phyloP scores from a whole-genome alignment of 129 eudicot genomes.

The Heracleum sosnowskyi region DNA sequence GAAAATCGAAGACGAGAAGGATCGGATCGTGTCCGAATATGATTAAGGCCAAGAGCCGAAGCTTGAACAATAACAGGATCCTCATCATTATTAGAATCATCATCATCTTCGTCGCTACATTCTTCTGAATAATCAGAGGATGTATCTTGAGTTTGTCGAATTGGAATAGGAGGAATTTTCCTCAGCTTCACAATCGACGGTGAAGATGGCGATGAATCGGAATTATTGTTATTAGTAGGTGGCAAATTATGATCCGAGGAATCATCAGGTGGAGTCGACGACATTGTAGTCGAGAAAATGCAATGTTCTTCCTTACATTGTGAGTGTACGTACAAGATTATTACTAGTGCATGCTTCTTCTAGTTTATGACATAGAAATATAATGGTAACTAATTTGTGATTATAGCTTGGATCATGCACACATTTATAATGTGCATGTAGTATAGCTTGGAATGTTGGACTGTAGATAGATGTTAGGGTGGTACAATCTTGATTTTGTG shows the following conservation, averaged over 20 bases:
- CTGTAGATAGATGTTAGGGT: background rate
- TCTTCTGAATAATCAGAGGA: constrained; percentile 25
- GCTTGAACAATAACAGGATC: constrained; percentile 44
- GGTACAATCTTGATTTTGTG: background rate
- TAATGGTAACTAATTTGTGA: background rate
- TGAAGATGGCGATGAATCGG: constrained; percentile 31
- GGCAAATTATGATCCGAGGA: constrained; percentile 12
- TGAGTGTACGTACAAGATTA: background rate
- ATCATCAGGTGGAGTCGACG: constrained; percentile 34
- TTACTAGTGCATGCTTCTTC: background rate
- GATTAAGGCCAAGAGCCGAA: constrained; percentile 67
- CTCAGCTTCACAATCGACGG: constrained; percentile 46
- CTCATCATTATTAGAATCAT: constrained; percentile 29
- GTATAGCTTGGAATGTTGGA: background rate
- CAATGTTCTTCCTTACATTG: background rate
- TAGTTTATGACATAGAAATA: background rate
- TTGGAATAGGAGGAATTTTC: constrained; percentile 63
- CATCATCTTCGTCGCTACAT: constrained; percentile 18
- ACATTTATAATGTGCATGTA: background rate
- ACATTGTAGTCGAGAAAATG: background rate
- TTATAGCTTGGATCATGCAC: background rate
- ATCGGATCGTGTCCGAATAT: constrained; percentile 72
- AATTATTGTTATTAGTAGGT: constrained; percentile 14
- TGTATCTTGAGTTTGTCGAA: constrained; percentile 34
- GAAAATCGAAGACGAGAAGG: constrained; percentile 40